Evolutionary conservation across 768 basidiomycete species (phyloP).

Genomic region (Suillus lakei): DNA sequence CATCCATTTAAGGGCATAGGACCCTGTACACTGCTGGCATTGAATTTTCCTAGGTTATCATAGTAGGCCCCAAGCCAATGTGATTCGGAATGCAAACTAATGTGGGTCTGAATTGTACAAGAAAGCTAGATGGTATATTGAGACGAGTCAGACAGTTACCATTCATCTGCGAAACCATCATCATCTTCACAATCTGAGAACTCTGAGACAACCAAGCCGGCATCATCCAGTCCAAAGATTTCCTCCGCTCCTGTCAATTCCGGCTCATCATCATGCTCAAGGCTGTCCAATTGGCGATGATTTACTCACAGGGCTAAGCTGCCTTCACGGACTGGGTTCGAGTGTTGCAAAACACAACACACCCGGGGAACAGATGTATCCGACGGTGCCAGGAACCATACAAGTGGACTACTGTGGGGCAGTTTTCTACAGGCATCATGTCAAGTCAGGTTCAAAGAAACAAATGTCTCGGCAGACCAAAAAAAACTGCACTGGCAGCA

Average conservation of each 20-base stretch:
- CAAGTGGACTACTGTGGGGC: too few relatives aligned
- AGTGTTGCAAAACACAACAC: too few relatives aligned
- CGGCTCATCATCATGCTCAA: background rate
- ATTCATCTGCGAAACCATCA: background rate
- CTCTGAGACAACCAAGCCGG: background rate
- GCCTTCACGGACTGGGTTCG: too few relatives aligned
- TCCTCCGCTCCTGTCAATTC: background rate
- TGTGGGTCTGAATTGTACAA: background rate
- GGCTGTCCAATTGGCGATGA: background rate
- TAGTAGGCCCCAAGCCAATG: background rate
- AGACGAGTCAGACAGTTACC: background rate
- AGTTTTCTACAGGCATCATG: too few relatives aligned
- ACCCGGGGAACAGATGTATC: too few relatives aligned
- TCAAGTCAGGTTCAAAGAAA: too few relatives aligned
- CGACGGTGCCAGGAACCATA: too few relatives aligned
- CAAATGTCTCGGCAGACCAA: constrained; percentile 48
- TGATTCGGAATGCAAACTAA: background rate
- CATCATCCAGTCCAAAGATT: background rate
- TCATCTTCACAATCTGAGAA: constrained; percentile 3
- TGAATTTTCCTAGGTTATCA: background rate
- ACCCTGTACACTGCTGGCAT: background rate
- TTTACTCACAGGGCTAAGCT: too few relatives aligned
- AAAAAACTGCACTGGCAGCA: constrained; percentile 76
- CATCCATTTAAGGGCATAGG: constrained; percentile 2
- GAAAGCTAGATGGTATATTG: background rate